Evolutionary conservation across 805 yeast genomes (phyloP).

Genomic region (Kodamaea laetipori): DNA sequence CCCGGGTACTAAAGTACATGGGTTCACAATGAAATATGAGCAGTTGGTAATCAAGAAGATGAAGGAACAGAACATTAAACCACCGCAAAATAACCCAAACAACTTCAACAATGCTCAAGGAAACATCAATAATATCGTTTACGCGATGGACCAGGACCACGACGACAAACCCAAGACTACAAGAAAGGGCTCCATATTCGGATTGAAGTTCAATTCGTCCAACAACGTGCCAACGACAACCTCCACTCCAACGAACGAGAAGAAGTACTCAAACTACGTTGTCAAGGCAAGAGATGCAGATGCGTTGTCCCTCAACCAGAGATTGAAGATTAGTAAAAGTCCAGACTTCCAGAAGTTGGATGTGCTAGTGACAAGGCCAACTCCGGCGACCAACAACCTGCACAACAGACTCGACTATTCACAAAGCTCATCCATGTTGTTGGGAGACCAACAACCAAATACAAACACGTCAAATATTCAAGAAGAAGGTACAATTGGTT

Average conservation of each 20-base stretch:
- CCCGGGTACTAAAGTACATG: conserved; percentile 36
- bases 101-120: conserved; percentile 11
- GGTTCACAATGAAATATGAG: conserved; percentile 42
- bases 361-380: conserved; percentile 41
- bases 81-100: conserved; percentile 6
- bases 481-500: conserved; percentile 26
- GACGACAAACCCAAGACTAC: conserved; percentile 27
- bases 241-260: conserved; percentile 9
- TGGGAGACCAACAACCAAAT: conserved; percentile 24
- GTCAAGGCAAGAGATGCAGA: conserved; percentile 35
- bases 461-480: conserved; percentile 13
- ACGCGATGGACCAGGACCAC: conserved; percentile 1
- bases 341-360: conserved; percentile 34
- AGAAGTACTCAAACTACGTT: conserved; percentile 18
- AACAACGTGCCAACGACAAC: conserved; percentile 10
- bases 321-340: conserved; percentile 29
- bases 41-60: conserved; percentile 37
- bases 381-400: conserved; percentile 19
- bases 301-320: conserved; percentile 36
- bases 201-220: conserved; percentile 36
- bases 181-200: conserved; percentile 43
- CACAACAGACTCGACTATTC: conserved; percentile 29
- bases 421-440: conserved; percentile 37
- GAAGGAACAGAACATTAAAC: conserved; percentile 27
- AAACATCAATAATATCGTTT: conserved; percentile 1